Evolutionary conservation across 306 rosid species (phyloP).

Genomic region (Prunus mume): DNA sequence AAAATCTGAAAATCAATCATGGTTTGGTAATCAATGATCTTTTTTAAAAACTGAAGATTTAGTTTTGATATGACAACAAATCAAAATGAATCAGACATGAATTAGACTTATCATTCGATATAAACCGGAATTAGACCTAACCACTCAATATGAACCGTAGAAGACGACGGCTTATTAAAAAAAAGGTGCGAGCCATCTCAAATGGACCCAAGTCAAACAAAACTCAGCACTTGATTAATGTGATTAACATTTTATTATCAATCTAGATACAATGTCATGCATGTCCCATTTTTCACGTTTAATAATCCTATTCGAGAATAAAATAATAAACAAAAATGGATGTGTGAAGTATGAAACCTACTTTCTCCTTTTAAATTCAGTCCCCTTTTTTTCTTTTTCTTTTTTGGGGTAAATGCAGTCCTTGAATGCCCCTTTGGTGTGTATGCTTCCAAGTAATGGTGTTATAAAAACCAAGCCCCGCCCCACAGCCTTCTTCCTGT

Average conservation of each 20-base stretch:
- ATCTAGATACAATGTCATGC: not conserved
- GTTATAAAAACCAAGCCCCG: not conserved
- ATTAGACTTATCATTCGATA: not conserved
- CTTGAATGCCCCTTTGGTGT: too few relatives aligned
- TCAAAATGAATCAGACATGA: not conserved
- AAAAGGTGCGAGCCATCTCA: constrained; percentile 1
- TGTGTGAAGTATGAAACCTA: not conserved
- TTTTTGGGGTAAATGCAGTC: not conserved
- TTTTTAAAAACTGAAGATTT: not conserved
- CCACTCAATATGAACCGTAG: not conserved
- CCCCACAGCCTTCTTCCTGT: not conserved
- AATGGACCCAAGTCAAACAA: constrained; percentile 12
- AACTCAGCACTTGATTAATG: not conserved
- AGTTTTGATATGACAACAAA: not conserved
- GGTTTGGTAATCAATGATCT: too few relatives aligned
- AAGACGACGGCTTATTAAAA: not conserved
- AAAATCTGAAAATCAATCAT: too few relatives aligned
- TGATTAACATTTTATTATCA: not conserved
- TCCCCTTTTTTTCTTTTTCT: not conserved
- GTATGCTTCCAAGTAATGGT: not conserved
- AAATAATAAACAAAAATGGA: not conserved
- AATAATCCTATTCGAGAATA: not conserved
- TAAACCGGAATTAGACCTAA: not conserved
- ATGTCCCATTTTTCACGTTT: constrained; percentile 19
- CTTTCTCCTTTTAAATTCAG: not conserved